Conservation (phyloP, 1,139 yeast species). For the Trichomonascaceae sp. region DNA sequence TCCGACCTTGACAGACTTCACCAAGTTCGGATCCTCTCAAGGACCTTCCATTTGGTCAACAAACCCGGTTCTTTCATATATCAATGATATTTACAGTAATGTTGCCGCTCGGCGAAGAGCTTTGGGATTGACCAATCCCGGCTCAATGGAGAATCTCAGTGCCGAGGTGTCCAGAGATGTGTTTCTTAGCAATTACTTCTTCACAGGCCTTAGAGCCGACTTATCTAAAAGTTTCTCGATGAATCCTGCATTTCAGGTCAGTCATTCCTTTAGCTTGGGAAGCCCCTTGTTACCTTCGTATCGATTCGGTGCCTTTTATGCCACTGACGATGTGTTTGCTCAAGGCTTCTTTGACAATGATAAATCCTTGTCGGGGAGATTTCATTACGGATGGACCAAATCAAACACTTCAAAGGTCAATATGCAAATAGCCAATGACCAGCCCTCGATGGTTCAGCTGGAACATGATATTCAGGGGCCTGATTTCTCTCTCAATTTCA, state of each 20-base stretch:
- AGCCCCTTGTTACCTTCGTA: slow-evolving; percentile 84
- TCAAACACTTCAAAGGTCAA: slow-evolving; percentile 76
- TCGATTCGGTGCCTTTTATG: slow-evolving; percentile 86
- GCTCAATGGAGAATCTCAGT: slow-evolving; percentile 85
- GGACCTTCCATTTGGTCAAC: slow-evolving; percentile 58
- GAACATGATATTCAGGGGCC: slow-evolving; percentile 93
- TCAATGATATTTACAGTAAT: slow-evolving; percentile 67
- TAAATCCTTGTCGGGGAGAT: slow-evolving; percentile 76
- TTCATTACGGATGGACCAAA: slow-evolving; percentile 88
- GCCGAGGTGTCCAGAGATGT: slow-evolving; percentile 94
- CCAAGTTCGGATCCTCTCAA: slow-evolving; percentile 11
- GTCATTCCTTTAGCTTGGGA: slow-evolving; percentile 90
- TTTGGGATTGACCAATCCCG: slow-evolving; percentile 82
- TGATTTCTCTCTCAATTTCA: slow-evolving; percentile 84
- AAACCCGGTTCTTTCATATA: slow-evolving; percentile 76
- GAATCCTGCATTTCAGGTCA: slow-evolving; percentile 95
- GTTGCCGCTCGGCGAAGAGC: slow-evolving; percentile 75
- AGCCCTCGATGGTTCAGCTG: slow-evolving; percentile 90
- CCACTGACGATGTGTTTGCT: slow-evolving; percentile 75
- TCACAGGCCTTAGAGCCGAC: slow-evolving; percentile 96
- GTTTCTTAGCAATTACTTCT: slow-evolving; percentile 80
- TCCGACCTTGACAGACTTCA: slow-evolving; percentile 25
- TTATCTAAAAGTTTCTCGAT: slow-evolving; percentile 85
- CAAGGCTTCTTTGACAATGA: slow-evolving; percentile 94
- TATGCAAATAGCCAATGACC: slow-evolving; percentile 81